A percentile compares a stretch with the other conserved stretches of the same genome.
Conservation (phyloP, 73 alveolate genomes). For the Symbiodinium natans region DNA sequence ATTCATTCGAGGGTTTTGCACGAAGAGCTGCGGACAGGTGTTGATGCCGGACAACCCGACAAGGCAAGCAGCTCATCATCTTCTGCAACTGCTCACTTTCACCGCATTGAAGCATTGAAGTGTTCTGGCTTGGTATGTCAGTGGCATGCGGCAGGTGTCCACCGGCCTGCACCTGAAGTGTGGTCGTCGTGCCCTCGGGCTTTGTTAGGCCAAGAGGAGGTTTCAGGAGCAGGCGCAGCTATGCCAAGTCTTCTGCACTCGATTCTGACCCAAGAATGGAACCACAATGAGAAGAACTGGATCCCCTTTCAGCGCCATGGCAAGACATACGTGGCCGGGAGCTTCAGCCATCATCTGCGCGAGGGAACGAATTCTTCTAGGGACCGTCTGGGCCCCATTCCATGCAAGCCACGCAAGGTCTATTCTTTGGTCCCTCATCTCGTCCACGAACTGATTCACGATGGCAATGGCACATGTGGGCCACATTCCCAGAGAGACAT, state of each 20-base stretch:
- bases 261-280: constrained; percentile 18
- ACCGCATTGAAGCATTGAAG: too few species aligned
- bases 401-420: too few species aligned
- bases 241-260: too few species aligned
- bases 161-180: constrained; percentile 63
- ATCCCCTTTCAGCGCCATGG: constrained; percentile 64
- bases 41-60: constrained; percentile 16
- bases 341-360: not conserved
- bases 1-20: not conserved
- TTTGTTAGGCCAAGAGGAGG: not conserved
- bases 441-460: constrained; percentile 21
- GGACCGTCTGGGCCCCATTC: too few species aligned
- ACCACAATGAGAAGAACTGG: constrained; percentile 85
- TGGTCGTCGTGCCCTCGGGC: constrained; percentile 40
- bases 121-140: not conserved
- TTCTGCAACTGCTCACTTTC: too few species aligned
- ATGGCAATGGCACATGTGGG: constrained; percentile 51
- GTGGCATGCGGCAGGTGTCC: too few species aligned
- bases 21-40: not conserved
- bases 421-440: constrained; percentile 46
- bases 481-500: not conserved
- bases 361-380: too few species aligned
- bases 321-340: constrained; percentile 30
- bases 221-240: too few species aligned
- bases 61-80: too few species aligned